phyloP scores from a whole-genome alignment of 768 basidiomycete genomes.

The Podaxis mareebaensis region DNA sequence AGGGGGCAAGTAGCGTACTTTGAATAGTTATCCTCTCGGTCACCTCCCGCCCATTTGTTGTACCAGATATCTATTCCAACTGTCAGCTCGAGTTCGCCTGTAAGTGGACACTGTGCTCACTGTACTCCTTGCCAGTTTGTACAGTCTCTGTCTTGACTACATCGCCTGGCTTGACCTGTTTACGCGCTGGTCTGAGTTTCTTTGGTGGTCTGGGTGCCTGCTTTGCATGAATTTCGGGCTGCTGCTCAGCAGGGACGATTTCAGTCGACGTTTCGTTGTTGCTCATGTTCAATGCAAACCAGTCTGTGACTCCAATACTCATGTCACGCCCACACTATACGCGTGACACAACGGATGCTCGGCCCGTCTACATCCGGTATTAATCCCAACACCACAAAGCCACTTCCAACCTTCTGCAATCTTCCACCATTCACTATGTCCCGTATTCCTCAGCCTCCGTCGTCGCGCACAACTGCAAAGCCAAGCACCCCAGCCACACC shows the following conservation, averaged over 20 bases:
- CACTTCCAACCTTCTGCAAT: background rate
- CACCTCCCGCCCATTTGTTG: constrained; percentile 99
- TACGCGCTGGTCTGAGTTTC: constrained; percentile 88
- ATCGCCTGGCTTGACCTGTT: constrained; percentile 89
- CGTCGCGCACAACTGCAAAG: constrained; percentile 18
- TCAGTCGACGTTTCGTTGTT: constrained; percentile 12
- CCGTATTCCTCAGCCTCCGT: constrained; percentile 20
- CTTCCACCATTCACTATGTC: constrained; percentile 14
- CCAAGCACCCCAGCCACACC: constrained; percentile 15
- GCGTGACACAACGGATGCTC: constrained; percentile 2
- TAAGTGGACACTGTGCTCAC: constrained; percentile 45
- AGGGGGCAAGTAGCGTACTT: constrained; percentile 54
- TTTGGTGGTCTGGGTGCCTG: constrained; percentile 35
- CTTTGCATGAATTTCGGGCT: constrained; percentile 12
- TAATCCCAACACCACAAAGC: background rate
- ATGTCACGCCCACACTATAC: background rate
- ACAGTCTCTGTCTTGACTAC: constrained; percentile 86
- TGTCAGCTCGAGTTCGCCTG: background rate
- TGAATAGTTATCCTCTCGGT: constrained; percentile 94
- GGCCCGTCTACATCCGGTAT: background rate
- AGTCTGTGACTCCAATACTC: background rate
- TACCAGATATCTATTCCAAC: constrained; percentile 86
- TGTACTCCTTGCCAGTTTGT: constrained; percentile 96
- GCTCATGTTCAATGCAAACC: constrained; percentile 12
- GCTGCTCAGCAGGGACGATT: constrained; percentile 7